Base-by-base conservation (phyloP, 1,139 yeast species). In the Yamadazyma siamensis region DNA sequence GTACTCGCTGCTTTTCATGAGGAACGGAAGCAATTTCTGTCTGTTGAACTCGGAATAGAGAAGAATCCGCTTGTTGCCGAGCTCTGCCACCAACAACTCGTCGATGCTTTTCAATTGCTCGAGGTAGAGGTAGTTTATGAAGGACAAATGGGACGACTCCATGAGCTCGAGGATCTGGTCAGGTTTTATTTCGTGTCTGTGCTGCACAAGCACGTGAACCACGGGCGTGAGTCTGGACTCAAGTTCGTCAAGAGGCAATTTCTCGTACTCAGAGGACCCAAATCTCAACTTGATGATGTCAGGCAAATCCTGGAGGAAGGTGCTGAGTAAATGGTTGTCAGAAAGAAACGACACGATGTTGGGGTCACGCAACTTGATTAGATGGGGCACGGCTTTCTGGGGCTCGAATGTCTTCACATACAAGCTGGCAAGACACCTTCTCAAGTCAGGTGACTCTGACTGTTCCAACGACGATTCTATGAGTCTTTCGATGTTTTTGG, bases 171-270 rank as follows among this genome's bases (percentile, higher is more conserved):
- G 58, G 0, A 88, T 61, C 4, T 57, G 54, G 1, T 48, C 44
- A 0, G 94, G 80, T 1, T 66, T 41, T 1, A 87, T 59, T 44
- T 84, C 88, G 42, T 80, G 83, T 23, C 88, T 62, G 26, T 77
- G 76, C 6, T 71, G 76, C 2, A 82, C 82, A 16, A 88, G 61
- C 7, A 83, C 61, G 3, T 67, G 54, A 7, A 87, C 61, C 0
- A 80, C 61, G 12, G 68, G 71, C 2, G 44, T 34, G 6, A 83
- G 49, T 22, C 54, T 55, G 1, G 50, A 50, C 15, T 65, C 55
- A 2, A 82, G 46, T 6, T 62, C 56, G 0, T 58, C 61, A 2
- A 79, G 50, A 0, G 83, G 69, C 4, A 69, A 54, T 1, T 53
- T 52, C 6, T 49, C 49, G 23, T 58, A 45, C 13, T 66, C 63